Conservation (phyloP, 768 basidiomycete species). For the Suillus fuscotomentosus region DNA sequence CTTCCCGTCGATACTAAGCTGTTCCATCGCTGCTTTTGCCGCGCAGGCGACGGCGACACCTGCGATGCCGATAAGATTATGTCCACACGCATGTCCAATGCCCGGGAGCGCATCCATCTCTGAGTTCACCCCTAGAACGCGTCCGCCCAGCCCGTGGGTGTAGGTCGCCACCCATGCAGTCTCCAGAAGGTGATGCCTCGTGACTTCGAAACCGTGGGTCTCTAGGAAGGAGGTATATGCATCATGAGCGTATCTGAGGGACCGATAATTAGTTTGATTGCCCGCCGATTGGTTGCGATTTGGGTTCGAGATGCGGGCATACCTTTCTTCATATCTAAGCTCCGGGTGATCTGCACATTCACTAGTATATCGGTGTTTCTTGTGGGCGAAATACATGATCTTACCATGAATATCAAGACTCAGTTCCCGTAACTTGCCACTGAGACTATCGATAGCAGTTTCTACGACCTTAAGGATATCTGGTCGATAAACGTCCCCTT, state of each 20-base stretch:
- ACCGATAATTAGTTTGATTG: not conserved
- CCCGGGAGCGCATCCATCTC: slow-evolving; percentile 70
- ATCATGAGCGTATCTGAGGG: slow-evolving; percentile 65
- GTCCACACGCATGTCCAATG: slow-evolving; percentile 76
- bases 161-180: slow-evolving; percentile 80
- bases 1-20: slow-evolving; percentile 63
- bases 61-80: slow-evolving; percentile 77
- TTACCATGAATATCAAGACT: slow-evolving; percentile 72
- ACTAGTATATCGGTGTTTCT: not conserved
- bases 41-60: slow-evolving; percentile 74
- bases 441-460: slow-evolving; percentile 43
- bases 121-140: slow-evolving; percentile 76
- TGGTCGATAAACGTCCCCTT: slow-evolving; percentile 38
- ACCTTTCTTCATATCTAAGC: slow-evolving; percentile 61
- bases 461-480: slow-evolving; percentile 58
- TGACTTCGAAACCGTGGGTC: slow-evolving; percentile 63
- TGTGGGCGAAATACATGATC: not conserved
- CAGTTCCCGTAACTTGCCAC: slow-evolving; percentile 50
- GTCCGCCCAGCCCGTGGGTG: slow-evolving; percentile 61
- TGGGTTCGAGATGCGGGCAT: slow-evolving; percentile 10
- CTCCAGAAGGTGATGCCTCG: slow-evolving; percentile 56
- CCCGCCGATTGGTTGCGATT: not conserved
- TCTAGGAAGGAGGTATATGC: slow-evolving; percentile 65
- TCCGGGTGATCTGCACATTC: slow-evolving; percentile 60
- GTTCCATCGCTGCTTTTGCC: slow-evolving; percentile 60